These are phyloP conservation scores for Coemansia nantahalensis DNA, from an alignment of 192 early-diverging fungal species.

Conservation along the genomic window DNA sequence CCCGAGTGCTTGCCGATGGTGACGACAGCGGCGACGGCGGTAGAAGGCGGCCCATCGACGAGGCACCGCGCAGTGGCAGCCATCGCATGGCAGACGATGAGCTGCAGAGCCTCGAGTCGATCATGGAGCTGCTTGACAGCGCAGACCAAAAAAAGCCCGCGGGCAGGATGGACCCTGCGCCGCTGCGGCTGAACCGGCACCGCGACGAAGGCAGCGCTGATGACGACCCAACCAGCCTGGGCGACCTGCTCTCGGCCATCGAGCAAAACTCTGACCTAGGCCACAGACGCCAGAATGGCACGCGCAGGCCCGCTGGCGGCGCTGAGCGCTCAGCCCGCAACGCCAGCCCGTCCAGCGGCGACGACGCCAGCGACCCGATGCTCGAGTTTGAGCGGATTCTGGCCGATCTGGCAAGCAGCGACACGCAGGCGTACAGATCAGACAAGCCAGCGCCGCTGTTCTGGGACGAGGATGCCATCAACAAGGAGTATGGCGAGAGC, in stretches of 20 bases:
- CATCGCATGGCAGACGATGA: slow-evolving; percentile 3
- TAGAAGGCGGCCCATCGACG: not conserved
- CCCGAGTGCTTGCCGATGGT: no score
- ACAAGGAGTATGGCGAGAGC: not conserved
- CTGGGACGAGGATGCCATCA: slow-evolving; percentile 17
- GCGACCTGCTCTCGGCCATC: slow-evolving; percentile 22
- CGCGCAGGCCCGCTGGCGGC: no score
- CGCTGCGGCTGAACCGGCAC: not conserved
- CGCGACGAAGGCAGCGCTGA: not conserved
- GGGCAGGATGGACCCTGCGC: not conserved
- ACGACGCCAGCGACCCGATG: slow-evolving; percentile 21
- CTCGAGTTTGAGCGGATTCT: slow-evolving; percentile 45
- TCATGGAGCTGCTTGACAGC: slow-evolving; percentile 30
- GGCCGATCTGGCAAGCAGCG: slow-evolving; percentile 24
- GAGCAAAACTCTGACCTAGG: slow-evolving; percentile 5
- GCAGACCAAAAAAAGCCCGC: not conserved
- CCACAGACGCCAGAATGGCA: not conserved
- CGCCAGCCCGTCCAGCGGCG: no score
- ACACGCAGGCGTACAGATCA: slow-evolving; percentile 21
- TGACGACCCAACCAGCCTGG: slow-evolving; percentile 6
- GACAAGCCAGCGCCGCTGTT: slow-evolving; percentile 32
- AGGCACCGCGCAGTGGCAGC: no score
- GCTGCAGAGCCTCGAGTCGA: slow-evolving; percentile 17
- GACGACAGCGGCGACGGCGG: no score
- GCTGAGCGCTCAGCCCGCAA: no score